Evolutionary conservation across 306 rosid genomes (phyloP).

Genomic region (Parietaria judaica): DNA sequence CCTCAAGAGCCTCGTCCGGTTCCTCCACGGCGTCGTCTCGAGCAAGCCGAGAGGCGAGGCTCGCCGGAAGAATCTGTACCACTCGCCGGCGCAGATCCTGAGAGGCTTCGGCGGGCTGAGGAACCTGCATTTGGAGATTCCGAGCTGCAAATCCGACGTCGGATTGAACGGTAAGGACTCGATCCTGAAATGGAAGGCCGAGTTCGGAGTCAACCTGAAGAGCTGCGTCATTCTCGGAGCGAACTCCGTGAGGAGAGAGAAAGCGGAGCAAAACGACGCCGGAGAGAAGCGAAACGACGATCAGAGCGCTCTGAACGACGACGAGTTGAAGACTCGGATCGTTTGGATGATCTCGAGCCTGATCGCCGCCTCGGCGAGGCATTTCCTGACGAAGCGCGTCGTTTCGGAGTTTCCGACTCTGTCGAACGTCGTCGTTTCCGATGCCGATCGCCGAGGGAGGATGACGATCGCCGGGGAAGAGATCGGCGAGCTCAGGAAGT

Average conservation of each 20-base stretch:
- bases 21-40: conserved; percentile 16
- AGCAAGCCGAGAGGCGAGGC: neutral
- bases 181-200: conserved; percentile 34
- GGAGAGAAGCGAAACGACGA: conserved; percentile 3
- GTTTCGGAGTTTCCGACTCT: conserved; percentile 20
- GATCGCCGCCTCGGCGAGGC: conserved; percentile 40
- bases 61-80: conserved; percentile 5
- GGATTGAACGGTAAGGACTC: conserved; percentile 16
- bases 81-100: conserved; percentile 20
- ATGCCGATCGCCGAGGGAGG: conserved; percentile 25
- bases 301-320: conserved; percentile 13
- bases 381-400: conserved; percentile 25
- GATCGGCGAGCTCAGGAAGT: conserved; percentile 28
- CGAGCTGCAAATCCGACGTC: conserved; percentile 13
- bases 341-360: conserved; percentile 28
- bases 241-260: conserved; percentile 21
- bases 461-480: conserved; percentile 19
- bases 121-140: conserved; percentile 19
- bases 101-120: conserved; percentile 17
- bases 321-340: conserved; percentile 20
- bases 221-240: conserved; percentile 31
- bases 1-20: conserved; percentile 6
- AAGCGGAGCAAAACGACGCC: neutral
- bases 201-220: conserved; percentile 24
- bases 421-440: conserved; percentile 19